phyloP scores from a whole-genome alignment of 139 green algal genomes.

The Chlamydomonas applanata region DNA sequence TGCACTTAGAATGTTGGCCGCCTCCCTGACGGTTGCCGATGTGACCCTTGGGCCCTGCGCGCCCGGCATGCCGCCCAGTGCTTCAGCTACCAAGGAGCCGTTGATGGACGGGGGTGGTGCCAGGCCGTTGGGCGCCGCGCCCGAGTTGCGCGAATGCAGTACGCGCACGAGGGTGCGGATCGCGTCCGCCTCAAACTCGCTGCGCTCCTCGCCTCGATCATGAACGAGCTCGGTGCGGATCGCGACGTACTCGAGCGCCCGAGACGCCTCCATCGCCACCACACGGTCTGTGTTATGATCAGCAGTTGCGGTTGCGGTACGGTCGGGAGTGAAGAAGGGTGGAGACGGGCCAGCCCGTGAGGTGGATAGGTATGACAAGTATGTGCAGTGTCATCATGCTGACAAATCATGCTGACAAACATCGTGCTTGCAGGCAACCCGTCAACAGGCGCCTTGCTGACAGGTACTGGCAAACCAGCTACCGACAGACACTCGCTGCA shows the following conservation, averaged over 20 bases:
- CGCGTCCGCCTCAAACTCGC: slow-evolving; percentile 14
- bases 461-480: too few relatives aligned
- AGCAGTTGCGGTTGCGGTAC: slow-evolving; percentile 8
- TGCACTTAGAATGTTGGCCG: slow-evolving; percentile 16
- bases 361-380: too few relatives aligned
- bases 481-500: too few relatives aligned
- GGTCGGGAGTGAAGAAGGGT: too few relatives aligned
- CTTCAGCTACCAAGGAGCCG: background rate
- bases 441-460: too few relatives aligned
- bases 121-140: background rate
- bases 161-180: slow-evolving; percentile 2
- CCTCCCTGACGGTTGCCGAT: slow-evolving; percentile 22
- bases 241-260: slow-evolving; percentile 17
- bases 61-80: background rate
- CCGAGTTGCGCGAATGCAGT: background rate
- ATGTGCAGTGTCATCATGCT: too few relatives aligned
- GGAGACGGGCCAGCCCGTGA: too few relatives aligned
- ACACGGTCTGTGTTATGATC: background rate
- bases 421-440: too few relatives aligned
- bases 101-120: background rate
- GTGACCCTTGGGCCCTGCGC: background rate
- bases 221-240: slow-evolving; percentile 1
- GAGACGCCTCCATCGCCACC: slow-evolving; percentile 17
- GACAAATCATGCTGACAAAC: too few relatives aligned
- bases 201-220: slow-evolving; percentile 1